A percentile compares a stretch with the other conserved stretches of the same genome.
phyloP scores from a whole-genome alignment of 176 grass and related monocot species.

The Aegilops tauschii region DNA sequence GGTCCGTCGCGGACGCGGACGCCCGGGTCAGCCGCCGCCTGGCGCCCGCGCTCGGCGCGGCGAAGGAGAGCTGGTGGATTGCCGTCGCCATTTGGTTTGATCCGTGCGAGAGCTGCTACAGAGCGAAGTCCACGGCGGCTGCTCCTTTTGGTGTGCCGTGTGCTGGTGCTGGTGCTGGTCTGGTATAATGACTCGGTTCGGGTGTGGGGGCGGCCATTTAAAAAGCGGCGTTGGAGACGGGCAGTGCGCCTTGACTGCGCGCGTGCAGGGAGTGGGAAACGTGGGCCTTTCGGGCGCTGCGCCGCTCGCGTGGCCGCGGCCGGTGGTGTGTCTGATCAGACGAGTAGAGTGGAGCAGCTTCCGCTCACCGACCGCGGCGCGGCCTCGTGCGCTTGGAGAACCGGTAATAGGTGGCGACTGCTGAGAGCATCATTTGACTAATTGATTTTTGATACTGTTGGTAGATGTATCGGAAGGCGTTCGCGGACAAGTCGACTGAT shows the following conservation, averaged over 20 bases:
- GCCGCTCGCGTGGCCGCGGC: background rate
- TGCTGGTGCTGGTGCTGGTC: background rate
- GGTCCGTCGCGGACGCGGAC: slow-evolving; percentile 36
- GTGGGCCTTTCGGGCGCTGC: background rate
- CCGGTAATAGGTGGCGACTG: background rate
- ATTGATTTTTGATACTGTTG: too few relatives aligned
- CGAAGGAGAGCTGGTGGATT: slow-evolving; percentile 20
- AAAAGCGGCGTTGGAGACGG: background rate
- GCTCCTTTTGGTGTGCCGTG: background rate
- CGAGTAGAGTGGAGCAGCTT: background rate
- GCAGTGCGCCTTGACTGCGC: background rate
- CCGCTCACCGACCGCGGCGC: background rate
- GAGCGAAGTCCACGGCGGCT: background rate
- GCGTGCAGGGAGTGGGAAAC: slow-evolving; percentile 4
- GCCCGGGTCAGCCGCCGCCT: background rate
- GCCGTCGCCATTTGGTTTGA: slow-evolving; percentile 26
- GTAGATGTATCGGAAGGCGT: too few relatives aligned
- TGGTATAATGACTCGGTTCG: background rate
- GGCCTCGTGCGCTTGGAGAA: background rate
- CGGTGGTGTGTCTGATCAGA: background rate
- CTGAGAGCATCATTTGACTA: too few relatives aligned
- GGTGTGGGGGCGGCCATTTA: background rate
- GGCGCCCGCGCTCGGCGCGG: background rate
- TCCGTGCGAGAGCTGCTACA: background rate
- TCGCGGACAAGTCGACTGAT: too few relatives aligned